Conservation (phyloP, 2,329 filamentous ascomycete species). For the Ascochyta pisi region DNA sequence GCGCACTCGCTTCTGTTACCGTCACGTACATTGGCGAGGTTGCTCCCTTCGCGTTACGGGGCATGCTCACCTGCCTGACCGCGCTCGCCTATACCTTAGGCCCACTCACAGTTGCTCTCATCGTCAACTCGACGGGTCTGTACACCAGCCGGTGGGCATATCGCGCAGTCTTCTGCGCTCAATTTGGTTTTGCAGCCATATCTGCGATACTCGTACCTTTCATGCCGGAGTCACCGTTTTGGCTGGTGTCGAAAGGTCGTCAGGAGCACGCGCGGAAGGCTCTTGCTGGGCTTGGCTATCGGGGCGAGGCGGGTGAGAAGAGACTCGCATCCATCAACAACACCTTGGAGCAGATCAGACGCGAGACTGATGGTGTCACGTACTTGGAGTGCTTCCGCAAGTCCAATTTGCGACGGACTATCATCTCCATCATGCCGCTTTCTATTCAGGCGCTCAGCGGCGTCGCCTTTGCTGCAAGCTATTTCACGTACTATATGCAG, state of each 20-base stretch:
- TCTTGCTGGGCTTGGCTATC: constrained; percentile 30
- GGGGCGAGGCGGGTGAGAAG: constrained; percentile 20
- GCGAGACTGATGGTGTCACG: constrained; percentile 63
- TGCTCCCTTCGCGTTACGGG: too few species aligned
- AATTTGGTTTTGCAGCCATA: constrained; percentile 52
- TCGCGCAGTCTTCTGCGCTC: constrained; percentile 51
- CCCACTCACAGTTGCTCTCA: constrained; percentile 45
- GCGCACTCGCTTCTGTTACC: too few species aligned
- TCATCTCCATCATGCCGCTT: constrained; percentile 62
- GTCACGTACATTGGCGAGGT: too few species aligned
- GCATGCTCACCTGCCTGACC: constrained; percentile 35
- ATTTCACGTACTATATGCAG: constrained; percentile 53
- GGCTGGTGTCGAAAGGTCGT: constrained; percentile 68
- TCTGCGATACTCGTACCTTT: constrained; percentile 32
- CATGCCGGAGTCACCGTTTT: constrained; percentile 63
- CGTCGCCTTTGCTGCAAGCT: not conserved
- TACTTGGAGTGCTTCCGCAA: constrained; percentile 73
- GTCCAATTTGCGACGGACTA: constrained; percentile 69
- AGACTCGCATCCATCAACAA: constrained; percentile 32
- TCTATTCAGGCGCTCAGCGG: constrained; percentile 50
- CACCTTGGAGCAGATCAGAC: constrained; percentile 45
- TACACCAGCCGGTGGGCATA: constrained; percentile 53
- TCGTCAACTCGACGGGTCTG: constrained; percentile 42
- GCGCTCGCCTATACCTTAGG: constrained; percentile 53
- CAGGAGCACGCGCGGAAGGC: constrained; percentile 61